Evolutionary conservation across 768 basidiomycete genomes (phyloP).

Genomic region (Phanerodontia chrysosporium): DNA sequence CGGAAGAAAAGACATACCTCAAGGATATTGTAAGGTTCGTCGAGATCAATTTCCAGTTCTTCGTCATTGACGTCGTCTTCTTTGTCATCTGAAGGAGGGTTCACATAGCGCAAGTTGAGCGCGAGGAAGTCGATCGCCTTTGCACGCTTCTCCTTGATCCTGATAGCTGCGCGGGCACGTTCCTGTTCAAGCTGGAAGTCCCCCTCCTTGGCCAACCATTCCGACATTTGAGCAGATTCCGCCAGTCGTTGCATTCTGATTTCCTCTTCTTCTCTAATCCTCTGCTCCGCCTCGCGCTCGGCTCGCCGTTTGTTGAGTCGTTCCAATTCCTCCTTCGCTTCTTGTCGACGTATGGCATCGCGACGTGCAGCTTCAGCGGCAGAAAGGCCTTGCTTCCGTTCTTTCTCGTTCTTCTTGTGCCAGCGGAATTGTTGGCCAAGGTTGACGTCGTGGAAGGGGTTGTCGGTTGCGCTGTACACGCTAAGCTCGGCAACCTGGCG

Average conservation of each 20-base stretch:
- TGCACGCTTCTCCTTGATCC: constrained; percentile 92
- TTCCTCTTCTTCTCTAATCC: constrained; percentile 89
- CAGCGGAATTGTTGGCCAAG: constrained; percentile 95
- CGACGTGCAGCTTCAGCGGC: constrained; percentile 72
- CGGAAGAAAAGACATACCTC: constrained; percentile 57
- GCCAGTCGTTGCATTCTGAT: constrained; percentile 81
- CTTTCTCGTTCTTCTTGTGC: constrained; percentile 98
- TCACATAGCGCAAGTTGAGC: constrained; percentile 91
- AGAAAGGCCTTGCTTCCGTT: constrained; percentile 81
- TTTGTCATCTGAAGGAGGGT: constrained; percentile 46
- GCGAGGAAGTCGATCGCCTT: constrained; percentile 99
- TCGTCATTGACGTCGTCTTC: constrained; percentile 70
- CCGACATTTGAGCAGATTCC: constrained; percentile 96
- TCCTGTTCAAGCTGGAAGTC: constrained; percentile 97
- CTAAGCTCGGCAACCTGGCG: constrained; percentile 92
- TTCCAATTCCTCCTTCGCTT: constrained; percentile 95
- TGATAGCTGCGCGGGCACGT: constrained; percentile 82
- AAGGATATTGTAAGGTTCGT: constrained; percentile 97
- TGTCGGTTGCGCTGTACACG: constrained; percentile 94
- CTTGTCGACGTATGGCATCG: constrained; percentile 78
- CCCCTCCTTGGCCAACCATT: constrained; percentile 96
- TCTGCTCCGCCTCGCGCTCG: constrained; percentile 87
- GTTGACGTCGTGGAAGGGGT: constrained; percentile 97
- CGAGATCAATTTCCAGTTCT: constrained; percentile 94
- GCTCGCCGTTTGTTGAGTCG: constrained; percentile 85